Evolutionary conservation across 176 grass and related monocot species (phyloP).

Genomic region (Calamus simplicifolius): DNA sequence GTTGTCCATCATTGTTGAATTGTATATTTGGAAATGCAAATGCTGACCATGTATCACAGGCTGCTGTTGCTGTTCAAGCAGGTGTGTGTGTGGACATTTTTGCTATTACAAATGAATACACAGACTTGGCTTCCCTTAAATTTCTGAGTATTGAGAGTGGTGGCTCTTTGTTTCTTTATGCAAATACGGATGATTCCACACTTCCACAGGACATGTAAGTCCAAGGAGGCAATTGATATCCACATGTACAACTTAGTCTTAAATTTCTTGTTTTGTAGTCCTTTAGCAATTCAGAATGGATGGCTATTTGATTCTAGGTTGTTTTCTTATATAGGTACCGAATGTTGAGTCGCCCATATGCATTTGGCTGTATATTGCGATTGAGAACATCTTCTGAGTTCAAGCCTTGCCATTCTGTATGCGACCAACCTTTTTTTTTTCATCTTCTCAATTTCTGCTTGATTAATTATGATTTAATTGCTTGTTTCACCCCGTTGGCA

Average conservation of each 20-base stretch:
- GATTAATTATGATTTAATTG: constrained; percentile 3
- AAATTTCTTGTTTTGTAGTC: neutral
- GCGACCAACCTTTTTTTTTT: constrained; percentile 17
- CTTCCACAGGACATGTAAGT: constrained; percentile 95
- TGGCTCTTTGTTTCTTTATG: constrained; percentile 86
- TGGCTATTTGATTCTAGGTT: neutral
- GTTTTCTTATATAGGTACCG: constrained; percentile 52
- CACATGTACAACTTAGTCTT: constrained; percentile 7
- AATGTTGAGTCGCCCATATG: constrained; percentile 92
- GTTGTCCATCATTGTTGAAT: neutral
- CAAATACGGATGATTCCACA: constrained; percentile 81
- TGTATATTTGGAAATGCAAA: constrained; percentile 10
- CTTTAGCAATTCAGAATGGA: no score
- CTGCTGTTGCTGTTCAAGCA: constrained; percentile 85
- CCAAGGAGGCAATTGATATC: neutral
- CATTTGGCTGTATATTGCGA: constrained; percentile 92
- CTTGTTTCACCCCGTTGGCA: constrained; percentile 20
- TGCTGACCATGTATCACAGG: constrained; percentile 38
- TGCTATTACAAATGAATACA: constrained; percentile 93
- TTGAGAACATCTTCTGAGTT: constrained; percentile 97
- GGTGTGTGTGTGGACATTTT: constrained; percentile 96
- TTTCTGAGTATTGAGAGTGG: constrained; percentile 97
- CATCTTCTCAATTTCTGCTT: neutral
- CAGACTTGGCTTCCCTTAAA: constrained; percentile 90
- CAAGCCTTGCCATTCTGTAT: constrained; percentile 66